Evolutionary conservation across 257 asterid species (phyloP).

Genomic region (Sherardia arvensis): DNA sequence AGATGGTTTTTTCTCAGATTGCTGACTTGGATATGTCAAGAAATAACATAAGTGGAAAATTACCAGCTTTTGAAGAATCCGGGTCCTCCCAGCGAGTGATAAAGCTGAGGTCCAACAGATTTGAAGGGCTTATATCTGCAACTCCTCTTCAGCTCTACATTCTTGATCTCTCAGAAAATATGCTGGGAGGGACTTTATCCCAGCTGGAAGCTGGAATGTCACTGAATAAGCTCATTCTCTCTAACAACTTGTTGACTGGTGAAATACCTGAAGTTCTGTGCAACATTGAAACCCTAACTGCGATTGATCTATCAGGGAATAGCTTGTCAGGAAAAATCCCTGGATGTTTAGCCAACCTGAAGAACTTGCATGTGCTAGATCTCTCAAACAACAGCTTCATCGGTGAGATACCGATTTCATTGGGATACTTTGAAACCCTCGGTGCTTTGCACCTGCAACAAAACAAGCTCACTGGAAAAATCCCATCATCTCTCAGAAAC

Average conservation of each 20-base stretch:
- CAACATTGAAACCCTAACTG: not conserved
- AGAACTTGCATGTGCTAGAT: slow-evolving; percentile 6
- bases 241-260: slow-evolving; percentile 8
- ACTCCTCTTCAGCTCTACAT: slow-evolving; percentile 3
- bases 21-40: slow-evolving; percentile 13
- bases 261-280: slow-evolving; percentile 10
- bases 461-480: slow-evolving; percentile 19
- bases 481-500: slow-evolving; percentile 16
- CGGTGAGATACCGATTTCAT: slow-evolving; percentile 20
- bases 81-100: not conserved
- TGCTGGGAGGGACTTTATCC: not conserved
- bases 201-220: not conserved
- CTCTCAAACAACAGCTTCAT: slow-evolving; percentile 13
- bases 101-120: slow-evolving; percentile 11
- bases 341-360: slow-evolving; percentile 12
- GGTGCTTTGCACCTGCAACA: slow-evolving; percentile 18
- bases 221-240: slow-evolving; percentile 9
- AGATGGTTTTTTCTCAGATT: slow-evolving; percentile 1
- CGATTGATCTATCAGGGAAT: slow-evolving; percentile 12
- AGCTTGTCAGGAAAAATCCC: slow-evolving; percentile 19
- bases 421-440: slow-evolving; percentile 11
- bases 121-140: slow-evolving; percentile 7
- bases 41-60: slow-evolving; percentile 12
- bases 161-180: slow-evolving; percentile 10
- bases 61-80: slow-evolving; percentile 14